Conservation (phyloP, 2,329 filamentous ascomycete genomes). For the Pseudocercospora cruenta region DNA sequence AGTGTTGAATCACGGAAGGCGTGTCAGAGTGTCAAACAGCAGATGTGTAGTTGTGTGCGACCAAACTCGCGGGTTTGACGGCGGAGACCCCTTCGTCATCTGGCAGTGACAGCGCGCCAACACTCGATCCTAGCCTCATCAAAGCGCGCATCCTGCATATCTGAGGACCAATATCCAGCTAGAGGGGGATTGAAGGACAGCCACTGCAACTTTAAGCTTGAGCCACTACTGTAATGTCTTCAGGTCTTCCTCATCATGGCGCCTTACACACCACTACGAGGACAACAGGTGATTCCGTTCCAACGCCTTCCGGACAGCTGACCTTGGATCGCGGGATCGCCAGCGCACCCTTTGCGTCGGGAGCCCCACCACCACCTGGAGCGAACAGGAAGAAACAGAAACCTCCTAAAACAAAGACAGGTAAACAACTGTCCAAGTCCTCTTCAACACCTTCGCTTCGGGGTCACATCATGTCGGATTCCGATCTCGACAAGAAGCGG, state of each 20-base stretch:
- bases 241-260: slow-evolving; percentile 19
- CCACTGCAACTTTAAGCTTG: slow-evolving; percentile 22
- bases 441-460: slow-evolving; percentile 54
- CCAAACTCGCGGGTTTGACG: background rate
- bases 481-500: slow-evolving; percentile 66
- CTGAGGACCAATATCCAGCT: slow-evolving; percentile 8
- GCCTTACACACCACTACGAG: slow-evolving; percentile 19
- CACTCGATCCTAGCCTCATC: slow-evolving; percentile 2
- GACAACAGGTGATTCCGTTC: slow-evolving; percentile 18
- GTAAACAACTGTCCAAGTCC: slow-evolving; percentile 45
- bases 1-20: background rate
- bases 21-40: background rate
- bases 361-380: slow-evolving; percentile 24
- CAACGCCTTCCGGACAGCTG: slow-evolving; percentile 16
- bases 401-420: slow-evolving; percentile 44
- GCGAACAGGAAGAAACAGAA: slow-evolving; percentile 33
- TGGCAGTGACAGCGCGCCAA: background rate
- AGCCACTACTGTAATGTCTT: slow-evolving; percentile 25
- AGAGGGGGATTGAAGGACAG: slow-evolving; percentile 13
- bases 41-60: background rate
- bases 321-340: slow-evolving; percentile 18
- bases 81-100: slow-evolving; percentile 4
- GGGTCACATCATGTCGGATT: slow-evolving; percentile 50
- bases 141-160: background rate
- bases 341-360: slow-evolving; percentile 25